Percentiles rank a stretch among this genome's conserved stretches.
Evolutionary conservation across 345 rosid genomes (phyloP).

Genomic region (Salix purpurea): DNA sequence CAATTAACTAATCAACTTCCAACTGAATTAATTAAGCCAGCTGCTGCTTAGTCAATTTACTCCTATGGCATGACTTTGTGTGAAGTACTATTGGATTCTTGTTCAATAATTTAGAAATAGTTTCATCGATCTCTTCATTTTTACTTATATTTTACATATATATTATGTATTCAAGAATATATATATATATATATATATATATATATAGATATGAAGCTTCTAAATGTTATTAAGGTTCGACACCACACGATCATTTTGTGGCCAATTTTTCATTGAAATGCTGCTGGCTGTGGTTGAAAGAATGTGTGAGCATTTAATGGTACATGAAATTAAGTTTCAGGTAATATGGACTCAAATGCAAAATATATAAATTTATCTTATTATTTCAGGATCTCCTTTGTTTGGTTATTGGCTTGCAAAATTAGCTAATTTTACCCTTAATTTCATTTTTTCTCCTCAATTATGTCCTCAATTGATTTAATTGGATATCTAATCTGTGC

Average conservation of each 20-base stretch:
- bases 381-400: background rate
- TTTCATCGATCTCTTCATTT: too few species aligned
- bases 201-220: background rate
- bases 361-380: background rate
- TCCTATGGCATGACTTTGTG: background rate
- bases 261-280: background rate
- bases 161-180: too few species aligned
- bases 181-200: too few species aligned
- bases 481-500: too few species aligned
- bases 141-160: too few species aligned
- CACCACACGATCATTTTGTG: background rate
- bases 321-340: background rate
- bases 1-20: background rate
- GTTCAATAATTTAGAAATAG: too few species aligned
- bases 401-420: too few species aligned
- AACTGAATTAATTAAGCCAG: background rate
- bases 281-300: background rate
- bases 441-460: too few species aligned
- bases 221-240: background rate
- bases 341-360: too few species aligned
- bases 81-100: background rate
- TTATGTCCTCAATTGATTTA: too few species aligned
- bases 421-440: too few species aligned
- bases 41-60: background rate
- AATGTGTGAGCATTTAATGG: background rate